Percentiles rank a stretch among this genome's conserved stretches.
Evolutionary conservation across 495 filamentous ascomycete species (phyloP).

Genomic region (Stereocaulon alpinum): DNA sequence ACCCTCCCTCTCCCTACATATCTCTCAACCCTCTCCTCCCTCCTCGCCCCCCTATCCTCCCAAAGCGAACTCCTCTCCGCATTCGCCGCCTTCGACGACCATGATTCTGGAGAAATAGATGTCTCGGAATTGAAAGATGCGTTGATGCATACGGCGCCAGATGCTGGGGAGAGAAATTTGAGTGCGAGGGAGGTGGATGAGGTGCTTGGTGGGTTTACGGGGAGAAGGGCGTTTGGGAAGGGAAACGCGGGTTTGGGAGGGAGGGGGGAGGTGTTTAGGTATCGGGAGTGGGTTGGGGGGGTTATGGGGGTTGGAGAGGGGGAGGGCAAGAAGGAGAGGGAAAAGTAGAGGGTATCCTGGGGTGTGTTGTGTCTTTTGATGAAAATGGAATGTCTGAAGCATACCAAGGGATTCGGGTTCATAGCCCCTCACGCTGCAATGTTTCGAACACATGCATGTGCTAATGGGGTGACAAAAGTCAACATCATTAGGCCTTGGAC

Average conservation of each 20-base stretch:
- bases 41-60: conserved; percentile 62
- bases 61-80: conserved; percentile 71
- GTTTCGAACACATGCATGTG: no score
- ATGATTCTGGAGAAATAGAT: conserved; percentile 89
- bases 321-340: conserved; percentile 28
- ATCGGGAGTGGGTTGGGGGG: conserved; percentile 62
- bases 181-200: conserved; percentile 71
- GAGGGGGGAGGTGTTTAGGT: conserved; percentile 64
- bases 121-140: conserved; percentile 72
- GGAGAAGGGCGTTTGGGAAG: conserved; percentile 60
- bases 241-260: conserved; percentile 25
- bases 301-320: conserved; percentile 32
- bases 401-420: no score
- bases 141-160: conserved; percentile 67
- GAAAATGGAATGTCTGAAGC: not conserved
- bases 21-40: conserved; percentile 61
- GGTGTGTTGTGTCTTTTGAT: not conserved
- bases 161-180: conserved; percentile 56
- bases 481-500: no score
- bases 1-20: conserved; percentile 76
- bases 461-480: no score
- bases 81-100: conserved; percentile 89
- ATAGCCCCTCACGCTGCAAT: no score
- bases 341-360: not conserved
- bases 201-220: conserved; percentile 74